Percentiles rank a stretch among this genome's conserved stretches.
phyloP scores from a whole-genome alignment of 2,329 filamentous ascomycete species.

The Talaromyces funiculosus region DNA sequence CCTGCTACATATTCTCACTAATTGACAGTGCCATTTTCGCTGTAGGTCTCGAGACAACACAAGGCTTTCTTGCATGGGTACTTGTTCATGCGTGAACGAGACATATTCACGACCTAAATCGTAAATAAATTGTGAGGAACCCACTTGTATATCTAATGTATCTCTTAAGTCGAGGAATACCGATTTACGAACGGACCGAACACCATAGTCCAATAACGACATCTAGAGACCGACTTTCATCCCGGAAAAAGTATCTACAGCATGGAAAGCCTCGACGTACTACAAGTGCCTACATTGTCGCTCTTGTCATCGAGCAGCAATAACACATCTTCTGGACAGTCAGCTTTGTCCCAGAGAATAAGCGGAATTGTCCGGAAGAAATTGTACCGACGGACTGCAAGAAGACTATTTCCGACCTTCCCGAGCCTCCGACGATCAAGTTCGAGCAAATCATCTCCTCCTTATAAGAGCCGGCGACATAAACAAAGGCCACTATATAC shows the following conservation, averaged over 20 bases:
- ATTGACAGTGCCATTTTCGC: not conserved
- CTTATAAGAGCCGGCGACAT: not conserved
- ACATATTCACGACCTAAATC: not conserved
- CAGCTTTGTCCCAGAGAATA: not conserved
- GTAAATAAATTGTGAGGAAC: not conserved
- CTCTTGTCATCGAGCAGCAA: not conserved
- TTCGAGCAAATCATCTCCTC: not conserved
- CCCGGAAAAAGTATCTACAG: not conserved
- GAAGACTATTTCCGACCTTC: not conserved
- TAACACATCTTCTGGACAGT: not conserved
- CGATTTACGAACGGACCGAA: not conserved
- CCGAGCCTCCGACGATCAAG: not conserved
- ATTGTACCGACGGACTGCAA: not conserved
- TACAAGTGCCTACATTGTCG: not conserved
- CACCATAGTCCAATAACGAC: not conserved
- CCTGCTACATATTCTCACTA: not conserved
- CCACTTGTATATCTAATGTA: not conserved
- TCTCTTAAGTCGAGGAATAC: not conserved
- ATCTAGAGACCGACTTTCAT: not conserved
- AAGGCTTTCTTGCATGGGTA: slow-evolving; percentile 1
- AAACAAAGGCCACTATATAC: not conserved
- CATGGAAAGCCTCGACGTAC: not conserved
- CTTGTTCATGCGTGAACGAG: not conserved
- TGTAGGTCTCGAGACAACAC: not conserved
- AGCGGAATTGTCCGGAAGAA: not conserved